Evolutionary conservation across 139 green algal genomes (phyloP).

Genomic region (Auxenochlorella pyrenoidosa): DNA sequence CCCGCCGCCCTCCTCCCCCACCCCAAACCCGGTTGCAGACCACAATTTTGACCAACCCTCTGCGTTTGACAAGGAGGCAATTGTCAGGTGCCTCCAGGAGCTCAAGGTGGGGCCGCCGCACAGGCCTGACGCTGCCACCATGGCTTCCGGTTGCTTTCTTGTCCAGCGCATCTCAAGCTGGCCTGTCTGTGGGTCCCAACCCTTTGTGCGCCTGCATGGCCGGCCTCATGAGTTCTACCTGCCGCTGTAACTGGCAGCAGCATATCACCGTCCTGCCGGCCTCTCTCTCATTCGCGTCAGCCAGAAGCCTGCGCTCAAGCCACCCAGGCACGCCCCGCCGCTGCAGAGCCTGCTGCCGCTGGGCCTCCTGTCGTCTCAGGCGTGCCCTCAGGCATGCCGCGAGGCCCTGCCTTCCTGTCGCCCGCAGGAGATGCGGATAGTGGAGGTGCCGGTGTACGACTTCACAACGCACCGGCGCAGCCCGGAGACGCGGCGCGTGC

Average conservation of each 20-base stretch:
- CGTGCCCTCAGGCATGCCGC: too few relatives aligned
- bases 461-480: constrained; percentile 86
- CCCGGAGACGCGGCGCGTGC: constrained; percentile 53
- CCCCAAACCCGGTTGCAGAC: constrained; percentile 29
- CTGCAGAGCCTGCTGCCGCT: background rate
- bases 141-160: too few relatives aligned
- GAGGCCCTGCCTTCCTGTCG: too few relatives aligned
- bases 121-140: too few relatives aligned
- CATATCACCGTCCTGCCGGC: too few relatives aligned
- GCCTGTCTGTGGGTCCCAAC: too few relatives aligned
- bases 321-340: too few relatives aligned
- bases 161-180: too few relatives aligned
- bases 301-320: too few relatives aligned
- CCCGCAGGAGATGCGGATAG: constrained; percentile 57
- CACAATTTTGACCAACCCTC: constrained; percentile 98
- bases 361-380: background rate
- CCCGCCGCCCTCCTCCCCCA: background rate
- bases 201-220: too few relatives aligned
- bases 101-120: constrained; percentile 45
- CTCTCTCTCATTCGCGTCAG: too few relatives aligned
- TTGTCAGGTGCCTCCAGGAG: constrained; percentile 71
- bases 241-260: background rate
- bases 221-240: background rate
- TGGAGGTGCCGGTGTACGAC: constrained; percentile 96
- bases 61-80: constrained; percentile 81